Evolutionary conservation across 495 filamentous ascomycete genomes (phyloP), one percentile per base, ranked within the genome.

Genomic region (Xylaria venustula): DNA sequence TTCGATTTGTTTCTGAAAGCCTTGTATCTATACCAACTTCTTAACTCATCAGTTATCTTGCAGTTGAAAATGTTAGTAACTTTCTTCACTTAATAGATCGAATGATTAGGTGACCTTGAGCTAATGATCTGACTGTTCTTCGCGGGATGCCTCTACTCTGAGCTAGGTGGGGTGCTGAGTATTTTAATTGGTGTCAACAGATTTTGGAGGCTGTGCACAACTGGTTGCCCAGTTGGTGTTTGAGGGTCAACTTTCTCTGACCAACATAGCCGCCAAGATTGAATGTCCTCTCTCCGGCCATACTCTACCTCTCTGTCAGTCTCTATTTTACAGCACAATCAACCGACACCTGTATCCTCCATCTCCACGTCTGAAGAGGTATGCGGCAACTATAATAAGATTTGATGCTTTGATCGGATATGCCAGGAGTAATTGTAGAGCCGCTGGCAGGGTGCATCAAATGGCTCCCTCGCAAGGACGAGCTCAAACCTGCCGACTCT

Each of bases 381-480:
- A 37, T 36, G 6, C 34, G 11, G 22, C 19, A 7, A 25, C 17
- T 20, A 15, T 25, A 36, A 23, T 17, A 7, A 37, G 11, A 22
- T 47, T 37, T 17, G 36, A 28, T n/a, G 17, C 11, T 8, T 49
- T 26, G 45, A 50, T n/a, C 45, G 36, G 36, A 58, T 20, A 60
- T 60, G 49, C 48, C 58, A 7, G 58, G 58, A 1, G 7, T 53
- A 28, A 37, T 53, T 14, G 11, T 32, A 26, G 58, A 53, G n/a
- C 61, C 32, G 47, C 20, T 67, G 15, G 61, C 69, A 0, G 69
- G 69, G 17, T 64, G 63, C 46, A 69, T 71, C 45, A 48, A 66
- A 55, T 71, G 69, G 69, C 55, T 71, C 25, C 67, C 67, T 26
- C 37, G 5, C 14, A 65, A 64, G 25, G 25, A 51, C 1, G 54